Percentiles rank a stretch among this genome's conserved stretches.
phyloP scores from a whole-genome alignment of 148 eudicot species.

The Amaranthus cruentus region DNA sequence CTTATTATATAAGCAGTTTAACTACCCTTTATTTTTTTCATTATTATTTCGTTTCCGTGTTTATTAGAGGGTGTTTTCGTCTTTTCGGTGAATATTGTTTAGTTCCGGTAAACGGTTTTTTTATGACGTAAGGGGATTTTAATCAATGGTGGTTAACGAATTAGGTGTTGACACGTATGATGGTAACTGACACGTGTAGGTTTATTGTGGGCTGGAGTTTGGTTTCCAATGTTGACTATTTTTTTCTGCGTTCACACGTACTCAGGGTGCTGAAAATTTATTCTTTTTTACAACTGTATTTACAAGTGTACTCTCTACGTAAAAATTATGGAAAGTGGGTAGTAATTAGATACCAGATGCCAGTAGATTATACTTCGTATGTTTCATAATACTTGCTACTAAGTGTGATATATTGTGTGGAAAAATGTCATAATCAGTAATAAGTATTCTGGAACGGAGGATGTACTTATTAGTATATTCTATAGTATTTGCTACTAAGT shows the following conservation, averaged over 20 bases:
- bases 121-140: conserved; percentile 7
- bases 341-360: too few species aligned
- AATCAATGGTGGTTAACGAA: not conserved
- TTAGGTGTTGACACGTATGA: not conserved
- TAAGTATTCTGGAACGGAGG: too few species aligned
- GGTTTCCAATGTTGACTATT: conserved; percentile 19
- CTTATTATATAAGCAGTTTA: conserved; percentile 25
- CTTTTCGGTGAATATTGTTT: not conserved
- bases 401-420: too few species aligned
- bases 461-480: too few species aligned
- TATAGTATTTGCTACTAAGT: too few species aligned
- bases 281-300: not conserved
- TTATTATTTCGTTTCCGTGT: not conserved
- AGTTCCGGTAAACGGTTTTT: conserved; percentile 12
- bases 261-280: not conserved
- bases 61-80: conserved; percentile 4
- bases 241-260: conserved; percentile 19
- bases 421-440: too few species aligned
- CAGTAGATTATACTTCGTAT: too few species aligned
- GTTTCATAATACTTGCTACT: too few species aligned
- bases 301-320: too few species aligned
- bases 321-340: too few species aligned
- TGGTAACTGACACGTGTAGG: not conserved
- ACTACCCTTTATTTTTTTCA: conserved; percentile 10
- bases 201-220: not conserved